Base-by-base conservation (phyloP, 768 basidiomycete species). In the Naganishia friedmannii region DNA sequence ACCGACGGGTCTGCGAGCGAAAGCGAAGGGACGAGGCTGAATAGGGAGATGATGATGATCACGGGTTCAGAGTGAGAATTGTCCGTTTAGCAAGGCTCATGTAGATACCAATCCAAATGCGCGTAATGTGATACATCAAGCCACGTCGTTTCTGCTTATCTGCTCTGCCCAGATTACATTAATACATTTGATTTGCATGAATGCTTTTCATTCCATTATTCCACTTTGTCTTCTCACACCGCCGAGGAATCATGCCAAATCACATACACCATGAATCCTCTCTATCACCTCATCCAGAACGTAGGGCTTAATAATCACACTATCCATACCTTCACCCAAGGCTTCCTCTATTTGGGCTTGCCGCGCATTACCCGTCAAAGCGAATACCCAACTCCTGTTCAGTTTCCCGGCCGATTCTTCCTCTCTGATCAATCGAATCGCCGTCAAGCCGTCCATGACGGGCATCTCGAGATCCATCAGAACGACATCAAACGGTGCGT, bases 401-500 rank as follows among this genome's bases (percentile, higher is more conserved):
- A 78, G 45, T 28, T 65, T 68, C 0, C 77, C 77, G 2, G 69
- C 76, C 39, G 67, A 67, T 68, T 80, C 79, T 67, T 77, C 77
- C 19, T 72, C 70, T 37, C 79, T 51, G 13, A 80, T 75, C 69
- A 78, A 70, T 15, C 71, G 39, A 32, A 80, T 60, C 1, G 77
- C 76, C 3, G 79, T 79, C 31, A 80, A 60, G 13, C 79, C 79
- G 55, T 80, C 79, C 79, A 80, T 80, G 31, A 80, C 77, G 75
- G 79, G 79, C 79, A 80, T 80, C 54, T 79, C 78, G 0, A 79
- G 45, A 53, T 80, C 79, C 73, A 78, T 75, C 21, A 80, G 37
- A 8, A 79, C 69, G 34, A 73, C 74, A 55, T 80, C 77, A 66
- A 76, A 80, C 6, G 73, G 70, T 53, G 75, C 70, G 26, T 70